Base-by-base conservation (phyloP, 148 eudicot species). In the Spergularia bocconei region DNA sequence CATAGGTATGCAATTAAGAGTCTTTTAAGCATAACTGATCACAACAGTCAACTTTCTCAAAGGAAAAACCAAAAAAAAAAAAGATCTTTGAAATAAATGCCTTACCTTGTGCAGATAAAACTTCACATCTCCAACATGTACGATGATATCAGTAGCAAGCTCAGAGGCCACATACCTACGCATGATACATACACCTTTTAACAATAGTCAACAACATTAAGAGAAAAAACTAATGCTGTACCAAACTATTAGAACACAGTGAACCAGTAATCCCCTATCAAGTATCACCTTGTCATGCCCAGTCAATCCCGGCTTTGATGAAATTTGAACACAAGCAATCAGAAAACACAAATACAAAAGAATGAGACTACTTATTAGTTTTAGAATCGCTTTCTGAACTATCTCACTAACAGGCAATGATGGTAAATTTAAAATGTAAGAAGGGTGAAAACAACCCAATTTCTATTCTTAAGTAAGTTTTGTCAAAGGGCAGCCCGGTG, bases 61-160 rank as follows among this genome's bases (percentile, higher is more conserved):
- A 55, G 7, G 53, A 58, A 58, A 79, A 12, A 11, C 13, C 3
- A 39, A 39, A 39, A 39, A 5, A 3, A 50, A 47, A 41, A 39
- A 39, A 39, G 6, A 39, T 62, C 7, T 54, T 0, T 57, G 7
- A 41, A 33, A 48, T 47, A 8, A 17, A n/a, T 38, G 73, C 17
- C 75, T 60, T 87, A 95, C 99, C 99, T 95, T 95, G 76, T 95
- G 99, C 38, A 95, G 90, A 80, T 89, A 74, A 79, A 95, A 95
- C 83, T 89, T 95, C 74, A 82, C 92, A 72, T 92, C 96, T 67
- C 87, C 92, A 53, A 92, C 86, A 73, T 84, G 78, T 53, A 92
- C 72, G 58, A 83, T 76, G 20, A 95, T 77, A 71, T 95, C 99
- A 57, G 88, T 75, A 41, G 93, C 87, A 84, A 95, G 80, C 77